phyloP scores from a whole-genome alignment of 345 rosid genomes.

The Reutealis trisperma region DNA sequence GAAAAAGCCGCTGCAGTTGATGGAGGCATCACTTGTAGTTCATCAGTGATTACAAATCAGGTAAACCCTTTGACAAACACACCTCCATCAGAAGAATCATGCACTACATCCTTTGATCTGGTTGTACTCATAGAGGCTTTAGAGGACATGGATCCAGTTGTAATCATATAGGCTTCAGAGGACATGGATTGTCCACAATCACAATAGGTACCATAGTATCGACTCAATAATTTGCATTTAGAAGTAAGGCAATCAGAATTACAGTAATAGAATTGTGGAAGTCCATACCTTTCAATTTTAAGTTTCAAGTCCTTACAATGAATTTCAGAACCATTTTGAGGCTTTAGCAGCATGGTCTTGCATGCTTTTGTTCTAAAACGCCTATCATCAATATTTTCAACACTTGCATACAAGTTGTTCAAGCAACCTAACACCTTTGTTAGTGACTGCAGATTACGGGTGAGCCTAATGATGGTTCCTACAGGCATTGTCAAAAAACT shows the following conservation, averaged over 20 bases:
- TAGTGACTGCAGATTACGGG: neutral
- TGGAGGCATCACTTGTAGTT: slow-evolving; percentile 20
- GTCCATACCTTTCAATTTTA: no score
- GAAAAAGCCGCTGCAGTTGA: slow-evolving; percentile 3
- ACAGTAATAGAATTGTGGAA: neutral
- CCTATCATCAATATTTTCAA: neutral
- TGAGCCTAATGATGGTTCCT: slow-evolving; percentile 19
- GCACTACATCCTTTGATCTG: neutral
- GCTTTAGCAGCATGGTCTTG: slow-evolving; percentile 24
- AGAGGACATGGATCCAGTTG: no score
- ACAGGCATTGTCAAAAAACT: slow-evolving; percentile 33
- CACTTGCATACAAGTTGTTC: slow-evolving; percentile 9
- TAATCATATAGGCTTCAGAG: no score
- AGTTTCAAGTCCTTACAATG: no score
- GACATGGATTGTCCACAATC: no score
- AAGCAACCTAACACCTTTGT: slow-evolving; percentile 6
- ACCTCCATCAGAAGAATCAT: neutral
- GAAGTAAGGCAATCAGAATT: neutral
- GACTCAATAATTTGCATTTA: slow-evolving; percentile 9
- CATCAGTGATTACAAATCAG: slow-evolving; percentile 9
- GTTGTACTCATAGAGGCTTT: no score
- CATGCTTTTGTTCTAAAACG: slow-evolving; percentile 4
- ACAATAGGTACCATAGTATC: neutral
- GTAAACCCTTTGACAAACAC: slow-evolving; percentile 24
- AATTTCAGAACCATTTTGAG: no score